These are phyloP conservation scores for Acer yangbiense DNA, from an alignment of 345 rosid species.

Conservation along the genomic window DNA sequence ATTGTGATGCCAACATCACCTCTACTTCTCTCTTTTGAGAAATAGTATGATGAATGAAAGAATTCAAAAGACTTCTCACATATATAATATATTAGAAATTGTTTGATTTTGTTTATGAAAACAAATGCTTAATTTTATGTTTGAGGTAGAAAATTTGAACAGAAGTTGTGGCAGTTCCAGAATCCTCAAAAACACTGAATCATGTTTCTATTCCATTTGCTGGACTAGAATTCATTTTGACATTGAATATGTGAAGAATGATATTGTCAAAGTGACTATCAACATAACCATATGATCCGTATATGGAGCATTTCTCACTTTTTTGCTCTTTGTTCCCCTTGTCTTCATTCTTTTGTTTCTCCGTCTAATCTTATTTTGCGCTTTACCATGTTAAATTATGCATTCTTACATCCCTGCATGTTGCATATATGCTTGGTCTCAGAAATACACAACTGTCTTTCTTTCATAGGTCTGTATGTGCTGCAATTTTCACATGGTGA, in stretches of 20 bases:
- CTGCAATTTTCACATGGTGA: no score
- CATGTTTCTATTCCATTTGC: not conserved
- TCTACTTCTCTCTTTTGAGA: not conserved
- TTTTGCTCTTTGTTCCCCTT: not conserved
- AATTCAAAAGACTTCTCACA: not conserved
- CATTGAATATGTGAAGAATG: not conserved
- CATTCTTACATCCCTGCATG: not conserved
- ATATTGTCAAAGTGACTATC: not conserved
- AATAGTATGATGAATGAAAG: not conserved
- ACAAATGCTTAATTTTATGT: not conserved
- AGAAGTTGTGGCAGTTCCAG: not conserved
- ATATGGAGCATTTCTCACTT: not conserved
- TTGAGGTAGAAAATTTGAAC: not conserved
- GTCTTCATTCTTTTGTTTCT: not conserved
- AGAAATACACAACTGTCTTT: not conserved
- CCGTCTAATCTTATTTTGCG: not conserved
- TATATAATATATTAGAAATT: not conserved
- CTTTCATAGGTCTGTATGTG: no score
- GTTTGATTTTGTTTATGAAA: constrained; percentile 9
- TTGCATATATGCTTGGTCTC: not conserved
- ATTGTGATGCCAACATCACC: not conserved
- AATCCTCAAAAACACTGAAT: not conserved
- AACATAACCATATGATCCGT: not conserved
- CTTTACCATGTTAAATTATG: not conserved
- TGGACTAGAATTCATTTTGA: not conserved